Conservation (phyloP, 1,139 yeast species). For the Nakaseomyces delphensis region DNA sequence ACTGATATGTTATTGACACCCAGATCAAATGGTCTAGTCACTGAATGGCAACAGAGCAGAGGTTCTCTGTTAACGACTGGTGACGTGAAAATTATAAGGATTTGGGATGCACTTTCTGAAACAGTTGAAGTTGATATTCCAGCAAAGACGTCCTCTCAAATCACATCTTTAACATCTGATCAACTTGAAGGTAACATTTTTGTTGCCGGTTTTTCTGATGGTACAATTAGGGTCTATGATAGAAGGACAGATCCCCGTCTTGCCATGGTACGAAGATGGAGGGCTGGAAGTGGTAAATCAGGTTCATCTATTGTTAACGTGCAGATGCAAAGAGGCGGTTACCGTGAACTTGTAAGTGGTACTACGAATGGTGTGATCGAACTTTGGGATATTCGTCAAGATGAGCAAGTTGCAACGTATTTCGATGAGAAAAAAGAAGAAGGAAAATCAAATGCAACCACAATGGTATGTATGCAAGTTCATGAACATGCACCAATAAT, state of each 20-base stretch:
- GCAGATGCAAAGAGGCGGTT: constrained; percentile 96
- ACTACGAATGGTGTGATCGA: constrained; percentile 75
- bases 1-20: constrained; percentile 77
- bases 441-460: constrained; percentile 20
- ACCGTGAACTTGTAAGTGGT: constrained; percentile 79
- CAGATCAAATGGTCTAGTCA: constrained; percentile 71
- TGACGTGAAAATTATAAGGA: constrained; percentile 80
- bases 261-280: constrained; percentile 81
- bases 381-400: constrained; percentile 79
- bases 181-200: constrained; percentile 92
- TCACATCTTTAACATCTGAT: constrained; percentile 84
- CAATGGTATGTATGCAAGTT: constrained; percentile 64
- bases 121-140: constrained; percentile 80
- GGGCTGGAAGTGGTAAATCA: constrained; percentile 32
- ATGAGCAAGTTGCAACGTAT: constrained; percentile 63
- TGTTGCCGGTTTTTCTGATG: constrained; percentile 91
- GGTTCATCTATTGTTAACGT: constrained; percentile 64
- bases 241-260: constrained; percentile 77
- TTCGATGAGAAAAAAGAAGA: constrained; percentile 41
- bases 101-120: constrained; percentile 97
- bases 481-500: constrained; percentile 96
- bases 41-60: constrained; percentile 96
- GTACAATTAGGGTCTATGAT: constrained; percentile 83
- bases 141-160: constrained; percentile 82
- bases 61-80: constrained; percentile 92